A percentile compares a stretch with the other conserved stretches of the same genome.
phyloP scores from a whole-genome alignment of 805 yeast species.

The Barnettozyma californica region DNA sequence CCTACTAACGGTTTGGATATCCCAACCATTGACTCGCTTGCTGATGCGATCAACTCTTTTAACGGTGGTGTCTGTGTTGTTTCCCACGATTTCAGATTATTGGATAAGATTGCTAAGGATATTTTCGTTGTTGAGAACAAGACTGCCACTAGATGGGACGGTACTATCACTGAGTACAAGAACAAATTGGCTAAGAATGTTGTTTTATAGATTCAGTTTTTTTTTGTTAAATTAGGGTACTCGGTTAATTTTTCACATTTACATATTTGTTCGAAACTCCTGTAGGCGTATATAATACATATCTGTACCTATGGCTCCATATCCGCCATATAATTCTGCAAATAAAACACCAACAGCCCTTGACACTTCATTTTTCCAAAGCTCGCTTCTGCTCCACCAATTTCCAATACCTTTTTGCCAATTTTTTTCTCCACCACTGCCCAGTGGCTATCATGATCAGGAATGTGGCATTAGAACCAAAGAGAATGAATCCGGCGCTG shows the following conservation, averaged over 20 bases:
- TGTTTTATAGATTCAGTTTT: constrained; percentile 45
- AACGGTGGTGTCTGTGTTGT: constrained; percentile 98
- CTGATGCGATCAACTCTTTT: constrained; percentile 90
- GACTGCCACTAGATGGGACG: constrained; percentile 96
- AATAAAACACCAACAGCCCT: not conserved
- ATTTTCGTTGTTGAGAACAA: constrained; percentile 93
- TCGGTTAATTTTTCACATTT: not conserved
- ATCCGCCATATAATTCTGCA: no score
- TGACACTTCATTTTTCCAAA: not conserved
- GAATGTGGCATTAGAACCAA: not conserved
- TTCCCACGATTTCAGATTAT: constrained; percentile 96
- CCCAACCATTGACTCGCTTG: constrained; percentile 95
- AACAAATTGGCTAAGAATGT: constrained; percentile 89
- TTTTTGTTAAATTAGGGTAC: not conserved
- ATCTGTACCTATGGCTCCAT: no score
- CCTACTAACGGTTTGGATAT: constrained; percentile 99
- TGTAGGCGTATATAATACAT: not conserved
- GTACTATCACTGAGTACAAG: constrained; percentile 86
- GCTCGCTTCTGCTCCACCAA: not conserved
- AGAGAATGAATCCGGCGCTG: not conserved
- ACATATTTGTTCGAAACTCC: not conserved
- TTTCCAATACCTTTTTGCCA: not conserved
- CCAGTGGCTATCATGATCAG: not conserved
- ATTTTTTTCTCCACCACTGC: not conserved
- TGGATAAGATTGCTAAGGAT: constrained; percentile 96